Conservation (phyloP, 1,284 basidiomycete genomes). For the Moniliella sp. region DNA sequence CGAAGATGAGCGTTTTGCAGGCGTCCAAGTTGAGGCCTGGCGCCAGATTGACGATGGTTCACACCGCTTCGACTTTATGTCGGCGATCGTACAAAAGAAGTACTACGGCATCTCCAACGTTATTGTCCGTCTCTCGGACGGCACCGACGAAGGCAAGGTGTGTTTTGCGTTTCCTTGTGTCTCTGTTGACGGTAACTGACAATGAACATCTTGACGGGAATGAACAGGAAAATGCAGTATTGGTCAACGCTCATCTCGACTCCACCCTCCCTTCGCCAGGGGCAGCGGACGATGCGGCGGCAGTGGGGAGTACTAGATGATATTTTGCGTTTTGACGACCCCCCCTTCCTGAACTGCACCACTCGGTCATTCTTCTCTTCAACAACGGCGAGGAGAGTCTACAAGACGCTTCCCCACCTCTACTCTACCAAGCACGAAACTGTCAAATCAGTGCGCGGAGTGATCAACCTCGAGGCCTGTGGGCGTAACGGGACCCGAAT, state of each 20-base stretch:
- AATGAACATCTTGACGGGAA: too few relatives aligned
- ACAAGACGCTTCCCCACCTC: constrained; percentile 45
- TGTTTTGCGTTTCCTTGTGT: too few relatives aligned
- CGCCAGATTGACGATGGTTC: constrained; percentile 28
- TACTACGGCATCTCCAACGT: constrained; percentile 74
- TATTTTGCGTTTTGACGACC: constrained; percentile 43
- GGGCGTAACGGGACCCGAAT: constrained; percentile 66
- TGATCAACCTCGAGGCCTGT: constrained; percentile 80
- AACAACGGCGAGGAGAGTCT: constrained; percentile 72
- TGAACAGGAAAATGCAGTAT: constrained; percentile 1
- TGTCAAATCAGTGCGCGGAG: constrained; percentile 50
- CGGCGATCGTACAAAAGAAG: constrained; percentile 60
- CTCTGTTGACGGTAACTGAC: too few relatives aligned
- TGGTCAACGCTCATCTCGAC: constrained; percentile 62
- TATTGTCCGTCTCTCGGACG: constrained; percentile 65
- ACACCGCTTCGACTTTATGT: constrained; percentile 28
- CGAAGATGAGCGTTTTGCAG: too few relatives aligned
- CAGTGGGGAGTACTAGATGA: constrained; percentile 84
- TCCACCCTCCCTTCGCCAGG: constrained; percentile 40
- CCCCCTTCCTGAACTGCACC: constrained; percentile 46
- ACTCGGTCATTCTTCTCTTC: constrained; percentile 73
- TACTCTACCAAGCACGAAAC: constrained; percentile 30
- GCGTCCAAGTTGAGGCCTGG: constrained; percentile 25
- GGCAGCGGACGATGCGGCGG: constrained; percentile 47
- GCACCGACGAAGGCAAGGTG: constrained; percentile 47